Evolutionary conservation across 805 yeast species (phyloP).

Genomic region (Metschnikowia koreensis): DNA sequence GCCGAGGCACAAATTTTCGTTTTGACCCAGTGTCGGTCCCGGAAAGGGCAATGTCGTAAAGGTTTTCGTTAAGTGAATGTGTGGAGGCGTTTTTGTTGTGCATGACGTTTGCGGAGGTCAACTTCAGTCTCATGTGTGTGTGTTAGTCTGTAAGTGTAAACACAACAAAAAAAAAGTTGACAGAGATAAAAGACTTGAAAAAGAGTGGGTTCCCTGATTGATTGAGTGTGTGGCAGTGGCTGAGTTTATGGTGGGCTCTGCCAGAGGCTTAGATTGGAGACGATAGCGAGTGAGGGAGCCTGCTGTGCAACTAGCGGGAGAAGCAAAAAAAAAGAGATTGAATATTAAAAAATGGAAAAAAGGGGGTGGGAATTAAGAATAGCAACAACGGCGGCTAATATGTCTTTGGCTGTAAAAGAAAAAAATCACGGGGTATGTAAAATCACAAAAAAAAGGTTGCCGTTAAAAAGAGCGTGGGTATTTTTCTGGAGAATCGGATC

Average conservation of each 20-base stretch:
- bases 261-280: neutral
- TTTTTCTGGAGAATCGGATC: neutral
- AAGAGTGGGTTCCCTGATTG: no score
- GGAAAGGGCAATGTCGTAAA: constrained; percentile 25
- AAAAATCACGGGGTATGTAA: no score
- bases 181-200: no score
- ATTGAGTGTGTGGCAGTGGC: neutral
- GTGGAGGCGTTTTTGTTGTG: constrained; percentile 22
- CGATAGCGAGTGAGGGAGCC: neutral
- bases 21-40: constrained; percentile 13
- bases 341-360: no score
- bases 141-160: neutral
- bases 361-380: no score
- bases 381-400: neutral
- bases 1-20: constrained; percentile 23
- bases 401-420: neutral
- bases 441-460: neutral
- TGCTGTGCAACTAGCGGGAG: neutral
- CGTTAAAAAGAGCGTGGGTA: neutral
- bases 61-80: constrained; percentile 25
- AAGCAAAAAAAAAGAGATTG: no score
- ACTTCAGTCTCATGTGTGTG: neutral
- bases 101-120: constrained; percentile 12
- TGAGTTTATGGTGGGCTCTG: neutral
- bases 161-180: no score